Evolutionary conservation across 176 grass and related monocot species (phyloP).

Genomic region (bread wheat (Triticum aestivum)): IWGSC_CS_RefSeq_v2.1 NC_057802.1:518799518-518800017

Average conservation of each 20-base stretch:
- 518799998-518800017: background rate
- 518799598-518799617: constrained; percentile 78
- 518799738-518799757: constrained; percentile 4
- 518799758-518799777: background rate
- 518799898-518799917: background rate
- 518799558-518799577: constrained; percentile 59
- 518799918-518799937: background rate
- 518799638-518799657: constrained; percentile 91
- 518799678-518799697: constrained; percentile 77
- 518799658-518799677: constrained; percentile 87
- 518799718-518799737: constrained; percentile 47
- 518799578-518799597: constrained; percentile 94
- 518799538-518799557: constrained; percentile 64
- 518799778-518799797: background rate
- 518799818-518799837: background rate
- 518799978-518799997: background rate
- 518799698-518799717: constrained; percentile 62
- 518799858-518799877: background rate
- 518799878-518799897: background rate
- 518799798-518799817: background rate
- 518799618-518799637: constrained; percentile 87
- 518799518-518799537: constrained; percentile 91
- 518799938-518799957: background rate
- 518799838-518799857: background rate
- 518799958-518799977: background rate